phyloP scores from a whole-genome alignment of 2,329 filamentous ascomycete species.

The Trichoderma sp. region DNA sequence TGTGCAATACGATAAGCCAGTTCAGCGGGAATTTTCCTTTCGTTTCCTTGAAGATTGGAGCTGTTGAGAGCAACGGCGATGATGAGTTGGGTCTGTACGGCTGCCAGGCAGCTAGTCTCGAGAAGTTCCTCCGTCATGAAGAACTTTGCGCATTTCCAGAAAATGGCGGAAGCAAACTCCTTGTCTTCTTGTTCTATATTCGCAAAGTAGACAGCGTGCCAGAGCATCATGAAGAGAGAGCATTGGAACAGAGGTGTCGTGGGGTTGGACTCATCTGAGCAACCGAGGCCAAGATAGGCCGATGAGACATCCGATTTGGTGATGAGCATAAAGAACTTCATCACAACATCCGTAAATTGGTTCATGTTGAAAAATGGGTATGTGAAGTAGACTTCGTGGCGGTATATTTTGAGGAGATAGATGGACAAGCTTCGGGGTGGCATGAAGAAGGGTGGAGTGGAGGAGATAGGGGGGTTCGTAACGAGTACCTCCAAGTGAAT shows the following conservation, averaged over 20 bases:
- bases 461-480: not conserved
- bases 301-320: not conserved
- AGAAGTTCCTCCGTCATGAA: slow-evolving; percentile 35
- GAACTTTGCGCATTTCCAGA: slow-evolving; percentile 35
- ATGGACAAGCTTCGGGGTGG: slow-evolving; percentile 43
- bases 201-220: slow-evolving; percentile 41
- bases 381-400: slow-evolving; percentile 39
- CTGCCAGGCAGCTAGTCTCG: slow-evolving; percentile 36
- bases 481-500: not conserved
- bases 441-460: slow-evolving; percentile 22
- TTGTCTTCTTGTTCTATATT: slow-evolving; percentile 29
- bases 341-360: slow-evolving; percentile 41
- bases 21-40: slow-evolving; percentile 44
- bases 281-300: slow-evolving; percentile 34
- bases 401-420: slow-evolving; percentile 40
- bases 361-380: slow-evolving; percentile 45
- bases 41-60: slow-evolving; percentile 38
- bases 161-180: slow-evolving; percentile 27
- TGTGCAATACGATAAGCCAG: slow-evolving; percentile 42
- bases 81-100: slow-evolving; percentile 42
- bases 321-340: slow-evolving; percentile 37
- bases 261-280: slow-evolving; percentile 28
- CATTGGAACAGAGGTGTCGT: slow-evolving; percentile 41
- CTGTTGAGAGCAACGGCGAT: slow-evolving; percentile 40
- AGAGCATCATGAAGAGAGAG: slow-evolving; percentile 44